Conservation (phyloP, 192 early-diverging fungal species). For the Coemansia sp. region DNA sequence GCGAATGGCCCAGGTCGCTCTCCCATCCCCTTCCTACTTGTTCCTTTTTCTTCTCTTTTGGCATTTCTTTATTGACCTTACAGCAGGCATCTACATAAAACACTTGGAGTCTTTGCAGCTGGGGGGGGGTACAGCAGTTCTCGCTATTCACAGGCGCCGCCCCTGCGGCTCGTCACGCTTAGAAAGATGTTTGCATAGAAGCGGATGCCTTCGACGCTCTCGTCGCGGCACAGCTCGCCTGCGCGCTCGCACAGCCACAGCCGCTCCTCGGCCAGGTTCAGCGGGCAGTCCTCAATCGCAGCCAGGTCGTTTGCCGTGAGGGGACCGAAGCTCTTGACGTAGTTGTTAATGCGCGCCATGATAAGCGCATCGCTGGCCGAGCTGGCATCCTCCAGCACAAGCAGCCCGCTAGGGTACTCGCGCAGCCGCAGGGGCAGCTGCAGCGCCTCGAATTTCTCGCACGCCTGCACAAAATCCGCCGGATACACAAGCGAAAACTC, state of each 20-base stretch:
- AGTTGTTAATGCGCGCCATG: slow-evolving; percentile 56
- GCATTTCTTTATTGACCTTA: no score
- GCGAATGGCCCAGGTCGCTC: neutral
- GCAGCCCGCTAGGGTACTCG: slow-evolving; percentile 76
- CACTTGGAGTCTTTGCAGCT: no score
- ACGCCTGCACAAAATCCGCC: slow-evolving; percentile 82
- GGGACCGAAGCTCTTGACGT: slow-evolving; percentile 54
- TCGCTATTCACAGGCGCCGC: neutral
- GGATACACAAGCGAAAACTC: slow-evolving; percentile 88
- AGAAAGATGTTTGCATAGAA: slow-evolving; percentile 77
- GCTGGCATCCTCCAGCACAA: slow-evolving; percentile 66
- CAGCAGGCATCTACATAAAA: no score
- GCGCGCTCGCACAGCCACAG: slow-evolving; percentile 69
- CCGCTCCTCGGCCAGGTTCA: slow-evolving; percentile 52
- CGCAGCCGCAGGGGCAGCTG: slow-evolving; percentile 71
- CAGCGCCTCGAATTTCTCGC: slow-evolving; percentile 63
- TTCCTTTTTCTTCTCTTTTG: no score
- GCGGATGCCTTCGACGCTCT: slow-evolving; percentile 75
- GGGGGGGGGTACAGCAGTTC: no score
- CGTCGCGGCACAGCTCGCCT: slow-evolving; percentile 83
- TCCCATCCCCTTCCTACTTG: no score
- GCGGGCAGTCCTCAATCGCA: slow-evolving; percentile 42
- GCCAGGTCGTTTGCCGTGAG: slow-evolving; percentile 74
- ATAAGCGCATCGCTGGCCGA: slow-evolving; percentile 67
- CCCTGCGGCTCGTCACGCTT: neutral